Conservation (phyloP, 1,284 basidiomycete genomes). For the Bondarzewia mesenterica region DNA sequence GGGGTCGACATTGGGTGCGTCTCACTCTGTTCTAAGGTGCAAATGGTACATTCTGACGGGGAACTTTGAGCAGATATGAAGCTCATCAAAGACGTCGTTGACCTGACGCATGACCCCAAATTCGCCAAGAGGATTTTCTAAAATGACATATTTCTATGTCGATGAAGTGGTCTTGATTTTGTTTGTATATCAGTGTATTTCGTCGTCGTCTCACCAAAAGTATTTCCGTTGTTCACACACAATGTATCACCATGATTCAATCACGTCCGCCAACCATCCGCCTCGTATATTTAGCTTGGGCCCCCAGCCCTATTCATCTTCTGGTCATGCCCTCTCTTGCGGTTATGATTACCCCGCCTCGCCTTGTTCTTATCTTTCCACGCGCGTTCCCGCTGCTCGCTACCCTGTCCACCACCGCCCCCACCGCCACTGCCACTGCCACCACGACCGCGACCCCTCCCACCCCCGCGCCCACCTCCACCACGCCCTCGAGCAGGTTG, state of each 20-base stretch:
- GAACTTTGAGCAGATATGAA: conserved; percentile 45
- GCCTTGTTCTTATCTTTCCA: conserved; percentile 69
- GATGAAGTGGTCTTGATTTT: no score
- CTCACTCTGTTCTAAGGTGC: not conserved
- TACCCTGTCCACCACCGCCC: conserved; percentile 24
- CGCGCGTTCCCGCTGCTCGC: conserved; percentile 41
- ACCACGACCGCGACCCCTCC: conserved; percentile 27
- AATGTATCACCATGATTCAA: not conserved
- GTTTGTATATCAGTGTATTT: no score
- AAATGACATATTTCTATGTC: no score
- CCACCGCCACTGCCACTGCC: conserved; percentile 23
- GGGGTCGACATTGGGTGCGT: conserved; percentile 62
- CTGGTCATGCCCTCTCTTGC: conserved; percentile 67
- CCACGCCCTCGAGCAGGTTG: conserved; percentile 15
- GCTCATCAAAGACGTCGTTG: conserved; percentile 56
- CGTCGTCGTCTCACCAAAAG: no score
- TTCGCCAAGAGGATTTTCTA: conserved; percentile 46
- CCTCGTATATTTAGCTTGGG: conserved; percentile 13
- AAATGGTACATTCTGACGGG: not conserved
- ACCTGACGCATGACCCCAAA: conserved; percentile 54
- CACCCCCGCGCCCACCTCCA: conserved; percentile 19
- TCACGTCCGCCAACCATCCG: no score
- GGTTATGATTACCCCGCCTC: conserved; percentile 49
- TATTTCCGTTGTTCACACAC: no score
- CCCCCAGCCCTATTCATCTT: conserved; percentile 58